Conservation (phyloP, 257 asterid genomes). For the Pogostemon cablin region DNA sequence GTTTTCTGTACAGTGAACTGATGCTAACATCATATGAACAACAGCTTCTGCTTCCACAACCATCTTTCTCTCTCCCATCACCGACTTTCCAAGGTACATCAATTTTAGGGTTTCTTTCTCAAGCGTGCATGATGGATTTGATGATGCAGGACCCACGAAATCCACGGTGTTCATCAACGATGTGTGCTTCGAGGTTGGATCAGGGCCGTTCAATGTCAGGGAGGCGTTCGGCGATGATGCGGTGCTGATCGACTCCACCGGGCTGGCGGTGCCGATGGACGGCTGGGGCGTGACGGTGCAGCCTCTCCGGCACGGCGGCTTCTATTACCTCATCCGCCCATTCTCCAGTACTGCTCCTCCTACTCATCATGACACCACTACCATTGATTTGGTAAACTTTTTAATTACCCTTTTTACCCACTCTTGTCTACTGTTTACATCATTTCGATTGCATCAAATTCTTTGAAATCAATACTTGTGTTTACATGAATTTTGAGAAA, state of each 20-base stretch:
- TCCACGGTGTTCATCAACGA: slow-evolving; percentile 87
- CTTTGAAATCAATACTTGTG: too few relatives aligned
- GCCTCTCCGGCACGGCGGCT: slow-evolving; percentile 82
- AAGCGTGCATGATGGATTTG: slow-evolving; percentile 45
- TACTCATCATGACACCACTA: slow-evolving; percentile 34
- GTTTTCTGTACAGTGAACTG: slow-evolving; percentile 50
- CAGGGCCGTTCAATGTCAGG: slow-evolving; percentile 65
- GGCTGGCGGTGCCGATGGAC: slow-evolving; percentile 74
- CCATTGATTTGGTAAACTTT: slow-evolving; percentile 51
- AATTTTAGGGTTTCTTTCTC: slow-evolving; percentile 28
- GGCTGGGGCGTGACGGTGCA: slow-evolving; percentile 80
- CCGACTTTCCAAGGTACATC: slow-evolving; percentile 36
- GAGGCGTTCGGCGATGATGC: slow-evolving; percentile 91
- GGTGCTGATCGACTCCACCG: slow-evolving; percentile 69
- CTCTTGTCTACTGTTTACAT: neutral
- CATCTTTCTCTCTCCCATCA: slow-evolving; percentile 29
- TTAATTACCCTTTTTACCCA: neutral
- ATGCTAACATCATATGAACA: slow-evolving; percentile 32
- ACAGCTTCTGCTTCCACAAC: too few relatives aligned
- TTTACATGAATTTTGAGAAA: too few relatives aligned
- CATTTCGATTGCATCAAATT: neutral
- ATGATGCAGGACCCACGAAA: slow-evolving; percentile 45
- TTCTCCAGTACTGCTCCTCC: slow-evolving; percentile 26
- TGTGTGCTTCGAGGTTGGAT: slow-evolving; percentile 79
- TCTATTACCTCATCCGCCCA: slow-evolving; percentile 75